Conservation (phyloP, 768 basidiomycete genomes). For the Pilatotrama ljubarskyi region DNA sequence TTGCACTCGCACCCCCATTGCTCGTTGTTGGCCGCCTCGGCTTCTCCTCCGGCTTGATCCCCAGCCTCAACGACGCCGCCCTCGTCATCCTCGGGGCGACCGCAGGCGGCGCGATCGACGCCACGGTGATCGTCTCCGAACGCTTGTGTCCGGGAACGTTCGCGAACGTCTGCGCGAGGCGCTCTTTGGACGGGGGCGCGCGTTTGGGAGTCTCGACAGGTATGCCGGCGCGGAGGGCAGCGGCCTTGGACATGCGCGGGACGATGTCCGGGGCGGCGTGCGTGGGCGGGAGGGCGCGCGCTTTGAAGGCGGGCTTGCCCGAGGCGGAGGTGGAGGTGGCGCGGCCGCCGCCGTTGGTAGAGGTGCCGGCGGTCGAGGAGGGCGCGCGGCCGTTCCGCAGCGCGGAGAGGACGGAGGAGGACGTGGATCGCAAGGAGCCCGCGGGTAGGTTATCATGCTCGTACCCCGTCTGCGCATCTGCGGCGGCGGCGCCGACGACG, state of each 20-base stretch:
- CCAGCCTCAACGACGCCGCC: slow-evolving; percentile 70
- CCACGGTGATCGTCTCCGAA: slow-evolving; percentile 61
- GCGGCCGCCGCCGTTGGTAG: slow-evolving; percentile 43
- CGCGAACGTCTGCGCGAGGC: slow-evolving; percentile 62
- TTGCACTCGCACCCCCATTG: slow-evolving; percentile 18
- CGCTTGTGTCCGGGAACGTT: slow-evolving; percentile 86
- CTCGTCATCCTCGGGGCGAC: slow-evolving; percentile 77
- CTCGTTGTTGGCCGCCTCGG: slow-evolving; percentile 22
- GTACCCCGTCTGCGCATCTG: slow-evolving; percentile 15
- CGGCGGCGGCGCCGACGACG: slow-evolving; percentile 22
- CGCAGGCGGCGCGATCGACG: slow-evolving; percentile 69
- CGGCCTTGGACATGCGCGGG: slow-evolving; percentile 75
- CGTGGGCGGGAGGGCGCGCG: slow-evolving; percentile 65
- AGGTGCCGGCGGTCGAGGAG: slow-evolving; percentile 45
- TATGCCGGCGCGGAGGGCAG: slow-evolving; percentile 68
- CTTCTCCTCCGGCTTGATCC: slow-evolving; percentile 37
- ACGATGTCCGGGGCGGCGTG: slow-evolving; percentile 65
- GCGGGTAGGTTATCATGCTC: slow-evolving; percentile 33
- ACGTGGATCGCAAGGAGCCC: slow-evolving; percentile 42
- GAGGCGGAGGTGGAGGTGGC: slow-evolving; percentile 42
- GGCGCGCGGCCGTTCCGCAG: slow-evolving; percentile 36
- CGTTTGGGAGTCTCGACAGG: slow-evolving; percentile 48
- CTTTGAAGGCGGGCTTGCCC: slow-evolving; percentile 59
- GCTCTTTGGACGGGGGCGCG: slow-evolving; percentile 59
- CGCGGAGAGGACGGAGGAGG: slow-evolving; percentile 49